These are phyloP conservation scores for Rhodotorula graminis DNA, from an alignment of 768 basidiomycete genomes.

Conservation along the genomic window DNA sequence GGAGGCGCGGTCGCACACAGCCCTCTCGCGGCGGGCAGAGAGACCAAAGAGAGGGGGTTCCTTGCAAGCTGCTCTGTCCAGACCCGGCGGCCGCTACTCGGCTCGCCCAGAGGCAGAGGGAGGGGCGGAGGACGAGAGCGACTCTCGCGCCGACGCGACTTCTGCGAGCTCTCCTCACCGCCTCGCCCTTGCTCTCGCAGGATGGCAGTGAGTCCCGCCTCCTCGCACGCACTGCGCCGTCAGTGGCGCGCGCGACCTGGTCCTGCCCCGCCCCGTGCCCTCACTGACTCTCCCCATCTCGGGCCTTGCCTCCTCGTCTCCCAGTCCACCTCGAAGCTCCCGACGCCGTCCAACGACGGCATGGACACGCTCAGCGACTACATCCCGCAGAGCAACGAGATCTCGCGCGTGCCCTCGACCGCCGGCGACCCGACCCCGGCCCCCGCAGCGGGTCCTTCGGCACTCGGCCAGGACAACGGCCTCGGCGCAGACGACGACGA, in stretches of 20 bases:
- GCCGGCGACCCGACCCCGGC: constrained; percentile 56
- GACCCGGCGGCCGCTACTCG: too few relatives aligned
- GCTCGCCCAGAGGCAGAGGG: too few relatives aligned
- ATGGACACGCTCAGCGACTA: constrained; percentile 79
- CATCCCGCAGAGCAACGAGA: constrained; percentile 75
- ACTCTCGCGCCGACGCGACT: background rate
- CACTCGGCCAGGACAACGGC: constrained; percentile 48
- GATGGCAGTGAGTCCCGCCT: background rate
- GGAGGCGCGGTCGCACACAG: too few relatives aligned
- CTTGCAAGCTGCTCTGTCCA: too few relatives aligned
- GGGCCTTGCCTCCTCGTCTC: background rate
- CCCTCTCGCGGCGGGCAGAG: too few relatives aligned
- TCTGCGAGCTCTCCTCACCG: background rate
- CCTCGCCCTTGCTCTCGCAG: background rate
- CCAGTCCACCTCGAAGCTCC: constrained; percentile 2
- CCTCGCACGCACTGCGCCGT: too few relatives aligned
- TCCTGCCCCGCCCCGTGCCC: too few relatives aligned
- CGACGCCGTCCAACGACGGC: background rate
- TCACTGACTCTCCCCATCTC: background rate
- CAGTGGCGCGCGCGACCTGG: background rate
- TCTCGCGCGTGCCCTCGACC: constrained; percentile 66
- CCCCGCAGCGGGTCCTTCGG: constrained; percentile 45
- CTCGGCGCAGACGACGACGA: constrained; percentile 62
- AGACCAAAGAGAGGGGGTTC: too few relatives aligned
- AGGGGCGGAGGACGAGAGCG: too few relatives aligned